Evolutionary conservation across 306 rosid species (phyloP).

Genomic region (Vigna trinervia): DNA sequence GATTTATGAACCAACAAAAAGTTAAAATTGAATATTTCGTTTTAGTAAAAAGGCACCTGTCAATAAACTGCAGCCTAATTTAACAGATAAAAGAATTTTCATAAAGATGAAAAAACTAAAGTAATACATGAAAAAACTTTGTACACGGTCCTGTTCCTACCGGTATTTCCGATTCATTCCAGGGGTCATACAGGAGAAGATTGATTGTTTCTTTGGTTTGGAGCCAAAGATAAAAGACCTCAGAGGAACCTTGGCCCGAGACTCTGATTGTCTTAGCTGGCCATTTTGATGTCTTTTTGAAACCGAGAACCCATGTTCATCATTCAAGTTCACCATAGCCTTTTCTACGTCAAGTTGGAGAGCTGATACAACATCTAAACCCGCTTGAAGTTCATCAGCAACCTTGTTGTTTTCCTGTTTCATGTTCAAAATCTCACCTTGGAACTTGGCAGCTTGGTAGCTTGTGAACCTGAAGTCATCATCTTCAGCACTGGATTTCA

Average conservation of each 20-base stretch:
- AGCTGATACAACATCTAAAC: conserved; percentile 64
- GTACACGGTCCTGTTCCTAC: conserved; percentile 52
- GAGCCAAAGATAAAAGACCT: conserved; percentile 86
- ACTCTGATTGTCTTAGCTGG: conserved; percentile 55
- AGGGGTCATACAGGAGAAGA: conserved; percentile 79
- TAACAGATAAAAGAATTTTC: conserved; percentile 27
- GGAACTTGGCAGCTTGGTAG: conserved; percentile 97
- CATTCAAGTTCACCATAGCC: conserved; percentile 67
- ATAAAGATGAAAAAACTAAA: conserved; percentile 27
- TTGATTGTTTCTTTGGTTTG: conserved; percentile 74
- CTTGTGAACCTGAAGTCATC: conserved; percentile 89
- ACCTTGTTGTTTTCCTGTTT: conserved; percentile 94
- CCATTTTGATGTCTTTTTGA: conserved; percentile 59
- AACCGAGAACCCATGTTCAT: conserved; percentile 60
- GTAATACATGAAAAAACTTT: conserved; percentile 13
- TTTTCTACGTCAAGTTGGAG: conserved; percentile 75
- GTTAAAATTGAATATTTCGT: conserved; percentile 12
- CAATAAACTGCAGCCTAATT: conserved; percentile 42
- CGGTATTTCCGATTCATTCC: conserved; percentile 67
- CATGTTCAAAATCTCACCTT: conserved; percentile 97
- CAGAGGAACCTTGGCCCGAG: conserved; percentile 68
- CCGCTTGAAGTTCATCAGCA: conserved; percentile 82
- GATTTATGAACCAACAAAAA: conserved; percentile 31
- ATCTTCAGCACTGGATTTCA: conserved; percentile 87
- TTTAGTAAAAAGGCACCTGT: conserved; percentile 13